These are phyloP conservation scores for Seminavis robusta DNA, from an alignment of 108 stramenopile species.

Conservation along the genomic window DNA sequence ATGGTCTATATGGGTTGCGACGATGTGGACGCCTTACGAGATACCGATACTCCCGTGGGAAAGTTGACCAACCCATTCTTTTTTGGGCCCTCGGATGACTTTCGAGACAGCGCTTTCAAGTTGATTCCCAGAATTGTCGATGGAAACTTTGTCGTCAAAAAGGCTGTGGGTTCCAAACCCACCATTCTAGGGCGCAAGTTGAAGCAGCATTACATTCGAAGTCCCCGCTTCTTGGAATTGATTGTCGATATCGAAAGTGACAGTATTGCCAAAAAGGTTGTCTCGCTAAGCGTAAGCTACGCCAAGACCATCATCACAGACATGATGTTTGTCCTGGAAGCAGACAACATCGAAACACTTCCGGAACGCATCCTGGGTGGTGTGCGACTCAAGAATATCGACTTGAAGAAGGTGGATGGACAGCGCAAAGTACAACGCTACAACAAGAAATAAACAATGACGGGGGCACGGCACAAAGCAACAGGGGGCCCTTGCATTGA, in stretches of 20 bases:
- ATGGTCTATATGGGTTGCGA: constrained; percentile 78
- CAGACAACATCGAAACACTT: constrained; percentile 32
- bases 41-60: constrained; percentile 50
- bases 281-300: constrained; percentile 72
- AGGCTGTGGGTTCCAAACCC: constrained; percentile 88
- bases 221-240: constrained; percentile 85
- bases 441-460: too few species aligned
- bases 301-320: constrained; percentile 86
- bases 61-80: constrained; percentile 63
- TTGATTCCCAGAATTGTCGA: constrained; percentile 89
- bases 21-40: constrained; percentile 44
- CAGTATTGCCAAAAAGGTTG: constrained; percentile 66
- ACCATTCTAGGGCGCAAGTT: constrained; percentile 90
- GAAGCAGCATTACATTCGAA: constrained; percentile 74
- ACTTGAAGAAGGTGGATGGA: constrained; percentile 54
- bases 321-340: constrained; percentile 84
- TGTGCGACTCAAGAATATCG: constrained; percentile 60
- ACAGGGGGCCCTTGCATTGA: too few species aligned
- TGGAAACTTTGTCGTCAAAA: constrained; percentile 88
- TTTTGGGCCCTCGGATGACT: constrained; percentile 61
- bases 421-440: too few species aligned
- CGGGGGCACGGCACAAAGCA: too few species aligned
- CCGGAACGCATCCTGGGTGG: constrained; percentile 87
- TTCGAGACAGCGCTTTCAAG: constrained; percentile 84
- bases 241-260: constrained; percentile 86